Evolutionary conservation across 2,329 filamentous ascomycete genomes (phyloP).

Genomic region (Curvularia eragrostidis): DNA sequence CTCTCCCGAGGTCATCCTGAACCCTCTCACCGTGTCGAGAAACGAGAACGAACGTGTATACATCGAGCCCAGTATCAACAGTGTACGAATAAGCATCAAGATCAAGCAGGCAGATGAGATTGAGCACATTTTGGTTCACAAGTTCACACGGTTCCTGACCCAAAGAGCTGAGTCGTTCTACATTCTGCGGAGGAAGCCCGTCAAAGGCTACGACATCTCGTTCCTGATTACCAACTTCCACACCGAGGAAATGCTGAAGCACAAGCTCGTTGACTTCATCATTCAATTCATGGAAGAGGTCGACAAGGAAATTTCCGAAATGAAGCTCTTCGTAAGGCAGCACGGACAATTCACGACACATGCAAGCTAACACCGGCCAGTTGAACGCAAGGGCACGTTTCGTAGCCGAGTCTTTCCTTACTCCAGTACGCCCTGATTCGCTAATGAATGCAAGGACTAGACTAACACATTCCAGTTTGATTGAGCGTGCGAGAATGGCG

Average conservation of each 20-base stretch:
- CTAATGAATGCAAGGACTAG: not conserved
- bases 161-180: conserved; percentile 97
- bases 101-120: conserved; percentile 99
- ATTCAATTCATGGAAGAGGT: conserved; percentile 99
- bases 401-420: conserved; percentile 97
- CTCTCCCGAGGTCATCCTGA: conserved; percentile 91
- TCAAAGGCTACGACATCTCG: conserved; percentile 98
- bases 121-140: conserved; percentile 96
- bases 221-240: conserved; percentile 99
- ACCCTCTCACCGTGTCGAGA: conserved; percentile 85
- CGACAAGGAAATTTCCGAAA: conserved; percentile 99
- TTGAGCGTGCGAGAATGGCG: conserved; percentile 26
- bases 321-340: conserved; percentile 94
- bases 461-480: conserved; percentile 29
- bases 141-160: conserved; percentile 95
- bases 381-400: conserved; percentile 96
- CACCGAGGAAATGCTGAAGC: conserved; percentile 97
- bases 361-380: conserved; percentile 59
- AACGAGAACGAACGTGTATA: conserved; percentile 98
- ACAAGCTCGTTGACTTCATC: conserved; percentile 98
- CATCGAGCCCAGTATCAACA: conserved; percentile 97
- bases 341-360: not conserved
- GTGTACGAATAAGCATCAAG: conserved; percentile 94
- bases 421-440: conserved; percentile 69
- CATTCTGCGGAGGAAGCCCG: conserved; percentile 90